These are phyloP conservation scores for Cylindricascospora bacillispora DNA, from an alignment of 1,139 yeast genomes.

Conservation along the genomic window DNA sequence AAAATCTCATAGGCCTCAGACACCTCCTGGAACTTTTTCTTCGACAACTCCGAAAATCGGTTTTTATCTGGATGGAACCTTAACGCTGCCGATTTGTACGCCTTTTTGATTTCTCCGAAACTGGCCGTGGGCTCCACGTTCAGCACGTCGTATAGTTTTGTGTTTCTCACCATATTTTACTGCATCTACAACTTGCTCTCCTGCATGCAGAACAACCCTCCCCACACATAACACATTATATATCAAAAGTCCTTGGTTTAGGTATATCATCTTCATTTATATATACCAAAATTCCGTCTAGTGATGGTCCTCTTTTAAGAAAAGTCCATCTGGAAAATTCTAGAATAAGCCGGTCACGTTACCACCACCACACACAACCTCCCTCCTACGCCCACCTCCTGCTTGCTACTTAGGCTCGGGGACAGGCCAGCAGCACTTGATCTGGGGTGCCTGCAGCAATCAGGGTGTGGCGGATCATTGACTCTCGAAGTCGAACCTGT, in stretches of 20 bases:
- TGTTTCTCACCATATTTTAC: constrained; percentile 11
- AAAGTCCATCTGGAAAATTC: background rate
- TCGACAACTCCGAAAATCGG: constrained; percentile 36
- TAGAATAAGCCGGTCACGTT: background rate
- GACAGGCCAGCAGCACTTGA: background rate
- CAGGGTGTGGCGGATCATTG: background rate
- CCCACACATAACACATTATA: background rate
- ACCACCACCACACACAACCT: too few relatives aligned
- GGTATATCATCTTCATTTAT: background rate
- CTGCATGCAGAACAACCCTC: background rate
- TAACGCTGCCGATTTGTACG: constrained; percentile 47
- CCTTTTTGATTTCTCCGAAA: constrained; percentile 38
- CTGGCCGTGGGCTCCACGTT: constrained; percentile 30
- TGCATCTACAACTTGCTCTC: background rate
- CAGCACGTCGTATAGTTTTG: constrained; percentile 13
- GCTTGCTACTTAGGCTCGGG: background rate
- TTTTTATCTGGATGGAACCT: constrained; percentile 64
- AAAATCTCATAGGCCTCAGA: constrained; percentile 49
- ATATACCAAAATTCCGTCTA: background rate
- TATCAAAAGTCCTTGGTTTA: background rate
- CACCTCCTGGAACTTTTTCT: constrained; percentile 46
- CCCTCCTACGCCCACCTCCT: too few relatives aligned
- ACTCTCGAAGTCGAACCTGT: background rate
- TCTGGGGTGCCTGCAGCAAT: background rate
- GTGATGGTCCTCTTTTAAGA: too few relatives aligned